Evolutionary conservation across 768 basidiomycete genomes (phyloP), one percentile per base, ranked within the genome.

Genomic region (Rossbeevera mucosa): DNA sequence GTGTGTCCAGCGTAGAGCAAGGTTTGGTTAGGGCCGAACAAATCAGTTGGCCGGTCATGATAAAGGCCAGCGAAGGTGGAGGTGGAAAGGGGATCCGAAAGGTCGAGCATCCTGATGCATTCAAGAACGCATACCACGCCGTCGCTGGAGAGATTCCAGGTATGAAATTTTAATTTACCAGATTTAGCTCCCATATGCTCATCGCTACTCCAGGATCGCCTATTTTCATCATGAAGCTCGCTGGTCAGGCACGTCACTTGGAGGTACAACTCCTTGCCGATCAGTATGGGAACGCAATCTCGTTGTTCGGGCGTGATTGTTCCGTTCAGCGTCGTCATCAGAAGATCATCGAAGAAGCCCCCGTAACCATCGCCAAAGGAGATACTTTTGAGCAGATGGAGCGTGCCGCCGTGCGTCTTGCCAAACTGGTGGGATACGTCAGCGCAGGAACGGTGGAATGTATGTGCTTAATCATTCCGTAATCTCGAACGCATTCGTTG

Each of bases 221-320:
- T 47, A 94, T 99, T 60, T 99, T 99, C 73, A 90, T 99, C 74
- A 99, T 99, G 96, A 98, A 98, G 76, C 87, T 99, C 52, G 96
- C 96, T 30, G 94, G 95, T 11, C 88, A 92, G 61, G 96, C 96
- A 42, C 89, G 96, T 57, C 96, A 99, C 73, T 75, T 99, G 62
- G 96, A 99, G 71, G 96, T 98, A 25, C 96, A 99, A 71, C 82
- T 99, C 31, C 83, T 99, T 31, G 96, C 96, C 44, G 96, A 99
- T 74, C 96, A 99, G 70, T 99, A 99, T 68, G 96, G 96, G 52
- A 94, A 96, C 70, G 96, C 96, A 25, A 98, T 99, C 62, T 98
- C 96, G 40, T 79, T 99, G 50, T 99, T 99, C 65, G 96, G 96
- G 64, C 94, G 96, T 63, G 96, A 98, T 69, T 99, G 96, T 70